Evolutionary conservation across 2,329 filamentous ascomycete genomes (phyloP), one percentile per base, ranked within the genome.

Genomic region (Neophaeococcomyces mojaviensis): DNA sequence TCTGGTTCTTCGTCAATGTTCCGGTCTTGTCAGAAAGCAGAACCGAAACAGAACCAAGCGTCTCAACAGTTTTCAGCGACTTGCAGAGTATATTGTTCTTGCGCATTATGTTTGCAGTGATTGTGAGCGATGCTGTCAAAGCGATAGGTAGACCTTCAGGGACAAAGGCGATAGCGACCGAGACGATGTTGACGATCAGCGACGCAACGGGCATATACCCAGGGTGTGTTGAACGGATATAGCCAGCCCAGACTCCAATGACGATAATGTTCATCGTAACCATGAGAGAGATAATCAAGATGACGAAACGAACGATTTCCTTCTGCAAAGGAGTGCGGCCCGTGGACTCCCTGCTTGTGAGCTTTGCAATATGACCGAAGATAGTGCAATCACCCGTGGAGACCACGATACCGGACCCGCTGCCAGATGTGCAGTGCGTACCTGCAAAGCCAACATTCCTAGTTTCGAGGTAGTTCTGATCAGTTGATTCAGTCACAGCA

Each of bases 11-110:
- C 62, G 75, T 69, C 68, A 68, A 48, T 1, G 59, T 63, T 7
- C 84, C 84, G 0, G 84, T 88, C 68, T 88, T 88, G 61, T 88
- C 84, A 0, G 82, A 86, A 60, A 84, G 86, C 33, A 88, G 81
- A 6, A 86, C 77, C 0, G 81, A 84, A 1, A 87, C 83, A 0
- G 80, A 74, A 1, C 84, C 84, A 0, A 88, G 72, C 0, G 84
- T 88, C 64, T 88, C 84, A 0, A 87, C 83, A 0, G 84, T 88
- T 65, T 86, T 86, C 38, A 89, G 70, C 0, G 81, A 86, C 65
- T 88, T 88, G 77, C 84, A 88, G 7, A 88, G 73, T 35, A 88
- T 80, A 59, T 84, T 83, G 62, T 88, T 82, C 65, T 82, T 81
- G 52, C 74, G 74, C 85, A 89, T 88, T 55, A 85, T 74, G 52